These are phyloP conservation scores for Salvia hispanica DNA, from an alignment of 257 asterid genomes.

Conservation along the genomic window DNA sequence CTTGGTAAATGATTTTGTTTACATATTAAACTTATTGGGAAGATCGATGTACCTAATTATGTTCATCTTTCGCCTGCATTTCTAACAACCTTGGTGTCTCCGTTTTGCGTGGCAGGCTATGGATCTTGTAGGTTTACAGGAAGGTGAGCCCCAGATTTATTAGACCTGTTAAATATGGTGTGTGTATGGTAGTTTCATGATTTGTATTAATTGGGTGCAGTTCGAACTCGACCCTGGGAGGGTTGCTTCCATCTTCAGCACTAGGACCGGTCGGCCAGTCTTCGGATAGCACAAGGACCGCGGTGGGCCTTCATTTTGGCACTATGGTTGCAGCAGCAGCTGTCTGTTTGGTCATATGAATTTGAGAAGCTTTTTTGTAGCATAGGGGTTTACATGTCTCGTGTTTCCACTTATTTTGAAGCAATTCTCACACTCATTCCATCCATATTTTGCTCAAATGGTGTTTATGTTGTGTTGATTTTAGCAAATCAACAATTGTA, in stretches of 20 bases:
- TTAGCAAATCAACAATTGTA: slow-evolving; percentile 5
- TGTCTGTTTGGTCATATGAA: slow-evolving; percentile 39
- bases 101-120: slow-evolving; percentile 54
- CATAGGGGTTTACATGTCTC: background rate
- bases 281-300: slow-evolving; percentile 39
- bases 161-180: background rate
- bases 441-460: background rate
- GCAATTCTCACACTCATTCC: background rate
- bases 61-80: background rate
- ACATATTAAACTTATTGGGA: too few species aligned
- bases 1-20: too few species aligned
- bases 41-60: background rate
- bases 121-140: slow-evolving; percentile 79
- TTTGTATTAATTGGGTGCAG: slow-evolving; percentile 39
- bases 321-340: slow-evolving; percentile 34
- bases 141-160: slow-evolving; percentile 52
- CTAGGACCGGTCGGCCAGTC: slow-evolving; percentile 56
- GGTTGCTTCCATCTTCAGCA: slow-evolving; percentile 53
- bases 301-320: slow-evolving; percentile 23
- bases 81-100: slow-evolving; percentile 4
- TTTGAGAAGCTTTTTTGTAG: slow-evolving; percentile 27
- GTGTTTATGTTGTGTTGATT: slow-evolving; percentile 4
- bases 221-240: slow-evolving; percentile 32
- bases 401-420: too few species aligned
- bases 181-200: background rate